Base-by-base conservation (phyloP, 768 basidiomycete genomes). In the Mycena crocata region DNA sequence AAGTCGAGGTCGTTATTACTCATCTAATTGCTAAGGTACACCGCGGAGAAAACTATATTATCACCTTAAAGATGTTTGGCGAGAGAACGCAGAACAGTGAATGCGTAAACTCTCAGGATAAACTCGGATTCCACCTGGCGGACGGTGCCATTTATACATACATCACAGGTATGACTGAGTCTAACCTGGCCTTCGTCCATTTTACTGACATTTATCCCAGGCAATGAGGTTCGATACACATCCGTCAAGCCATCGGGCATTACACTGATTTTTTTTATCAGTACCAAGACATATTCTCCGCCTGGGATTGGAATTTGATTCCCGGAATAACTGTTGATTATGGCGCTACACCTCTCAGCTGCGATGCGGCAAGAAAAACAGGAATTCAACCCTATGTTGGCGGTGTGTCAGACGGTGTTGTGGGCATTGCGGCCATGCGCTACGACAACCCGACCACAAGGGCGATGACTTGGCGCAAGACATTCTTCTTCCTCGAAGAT, bases 261-360 rank as follows among this genome's bases (percentile, higher is more conserved):
- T 19, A 26, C 12, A n/a, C 35, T 58, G 44, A 58, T 26, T 45
- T 15, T 17, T 8, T 48, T 39, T 46, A 13, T 31, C 35, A 68
- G 67, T 70, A 70, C 42, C 67, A 71, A 62, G 86, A 88, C 66
- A 86, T 86, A 31, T 77, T 82, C 12, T 85, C 82, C 0, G 79
- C 84, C 1, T 88, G 87, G 87, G 85, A 88, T 68, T 88, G 87
- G 87, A 85, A 87, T 61, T 77, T 87, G 30, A 83, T 88, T 32
- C 87, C 87, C 13, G 87, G 87, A 1, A 80, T 72, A 13, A 82
- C 80, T 0, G 73, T 77, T 14, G 74, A 81, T 50, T 78, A 80
- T 54, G 74, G 72, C 26, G 72, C 54, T 3, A 81, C 81, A 2
- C 69, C 74, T 3, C 72, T 82, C 3, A 54, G 52, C 54, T 79